phyloP scores from a whole-genome alignment of 225 moss, liverwort and hornwort species.

The Pleurozium schreberi region DNA sequence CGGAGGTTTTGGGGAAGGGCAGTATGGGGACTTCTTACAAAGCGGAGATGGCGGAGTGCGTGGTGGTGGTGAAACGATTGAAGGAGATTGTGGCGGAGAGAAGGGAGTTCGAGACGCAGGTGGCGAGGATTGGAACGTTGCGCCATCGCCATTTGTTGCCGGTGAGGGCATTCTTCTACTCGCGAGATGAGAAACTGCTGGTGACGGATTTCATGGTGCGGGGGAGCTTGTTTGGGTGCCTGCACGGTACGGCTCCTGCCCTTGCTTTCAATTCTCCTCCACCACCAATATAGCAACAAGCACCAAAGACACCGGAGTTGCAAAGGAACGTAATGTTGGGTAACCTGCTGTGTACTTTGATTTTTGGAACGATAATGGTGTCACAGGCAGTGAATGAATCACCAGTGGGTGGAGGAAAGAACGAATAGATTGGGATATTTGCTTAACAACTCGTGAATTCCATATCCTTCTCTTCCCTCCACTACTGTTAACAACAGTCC shows the following conservation, averaged over 20 bases:
- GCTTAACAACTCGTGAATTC: not conserved
- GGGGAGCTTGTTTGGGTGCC: constrained; percentile 48
- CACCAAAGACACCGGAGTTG: not conserved
- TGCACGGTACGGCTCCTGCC: constrained; percentile 31
- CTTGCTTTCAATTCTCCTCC: not conserved
- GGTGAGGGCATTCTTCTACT: constrained; percentile 50
- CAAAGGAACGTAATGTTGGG: not conserved
- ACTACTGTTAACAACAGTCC: no score
- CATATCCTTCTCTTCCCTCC: no score
- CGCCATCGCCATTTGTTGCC: constrained; percentile 50
- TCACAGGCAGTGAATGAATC: not conserved
- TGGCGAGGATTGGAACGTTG: constrained; percentile 37
- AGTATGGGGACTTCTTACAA: constrained; percentile 67
- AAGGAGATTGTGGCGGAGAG: constrained; percentile 30
- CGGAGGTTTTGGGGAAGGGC: constrained; percentile 71
- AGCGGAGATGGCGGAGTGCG: constrained; percentile 34
- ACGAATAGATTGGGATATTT: not conserved
- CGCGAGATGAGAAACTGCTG: constrained; percentile 61
- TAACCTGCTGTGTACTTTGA: not conserved
- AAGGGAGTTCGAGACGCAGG: constrained; percentile 45
- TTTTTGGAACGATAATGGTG: not conserved
- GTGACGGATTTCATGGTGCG: constrained; percentile 58
- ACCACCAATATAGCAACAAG: not conserved
- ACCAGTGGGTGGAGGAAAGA: not conserved
- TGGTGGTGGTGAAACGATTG: constrained; percentile 57